Base-by-base conservation (phyloP, 495 filamentous ascomycete genomes). In the Echria macrotheca region DNA sequence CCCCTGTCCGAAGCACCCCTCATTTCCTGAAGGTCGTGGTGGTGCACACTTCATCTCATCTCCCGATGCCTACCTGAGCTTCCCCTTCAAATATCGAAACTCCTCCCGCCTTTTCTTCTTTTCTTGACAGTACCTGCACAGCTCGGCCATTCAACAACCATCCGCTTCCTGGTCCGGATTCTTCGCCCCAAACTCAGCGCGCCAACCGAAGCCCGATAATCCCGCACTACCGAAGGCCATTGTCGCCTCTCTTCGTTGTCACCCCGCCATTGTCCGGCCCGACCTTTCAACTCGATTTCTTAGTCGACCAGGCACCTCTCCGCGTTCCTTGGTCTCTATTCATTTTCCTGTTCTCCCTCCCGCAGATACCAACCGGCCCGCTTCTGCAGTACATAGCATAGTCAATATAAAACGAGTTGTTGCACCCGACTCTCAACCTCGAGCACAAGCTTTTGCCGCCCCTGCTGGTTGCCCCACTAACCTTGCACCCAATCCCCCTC, bases 321-420 rank as follows among this genome's bases (percentile, higher is more conserved):
- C 41, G 42, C 22, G 44, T 45, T 50, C 43, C 36, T 52, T 17
- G n/a, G n/a, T 19, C 4, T 29, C 23, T 51, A 28, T 35, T 44
- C 39, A 24, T 47, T 46, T 32, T 44, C 23, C 11, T 35, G 29
- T 25, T 36, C 17, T 23, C 37, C 9, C 23, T 32, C 22, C 11
- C 42, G 41, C 33, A 50, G 26, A 46, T 36, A 49, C 14, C 14
- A 44, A 8, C 23, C 17, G 36, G 23, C 35, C 41, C 17, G 39
- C 26, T 53, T 44, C 47, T 65, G 54, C 69, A 69, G 60, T 74
- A 74, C 61, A 69, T 77, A 77, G 72, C 67, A 69, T 74, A 74
- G 69, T 69, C 67, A 77, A 76, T 73, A 72, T 65, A 75, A 70
- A 60, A 63, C 62, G 58, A 64, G 53, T 65, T 70, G 56, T 66